Base-by-base conservation (phyloP, 129 eudicot species). In the Logfia minima region DNA sequence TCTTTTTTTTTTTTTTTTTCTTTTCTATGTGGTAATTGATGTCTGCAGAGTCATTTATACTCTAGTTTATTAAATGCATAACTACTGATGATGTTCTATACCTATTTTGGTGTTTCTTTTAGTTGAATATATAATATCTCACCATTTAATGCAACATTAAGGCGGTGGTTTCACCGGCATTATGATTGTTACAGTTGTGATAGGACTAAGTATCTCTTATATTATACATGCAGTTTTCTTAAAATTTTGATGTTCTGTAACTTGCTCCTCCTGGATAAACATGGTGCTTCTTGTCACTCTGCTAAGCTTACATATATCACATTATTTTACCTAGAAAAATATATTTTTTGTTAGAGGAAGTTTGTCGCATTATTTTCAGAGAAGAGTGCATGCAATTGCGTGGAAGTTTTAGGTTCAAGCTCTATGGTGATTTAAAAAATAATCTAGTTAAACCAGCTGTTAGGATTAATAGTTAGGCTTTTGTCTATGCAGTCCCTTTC, bases 1-100 rank as follows among this genome's bases (percentile, higher is more conserved):
- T 56, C 16, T 51, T 71, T 60, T 84, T 77, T 52, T 7, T n/a
- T n/a, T n/a, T n/a, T 23, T n/a, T 48, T 9, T 16, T 6, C 23
- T 68, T 11, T 68, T 6, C 13, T 48, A 48, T 48, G 55, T 14
- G 55, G 18, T 14, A 5, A 48, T 4, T 41, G 5, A 48, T 48
- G 18, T 48, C 55, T 48, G 55, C 55, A 48, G 55, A 48, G n/a
- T 48, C 55, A 48, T 48, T 48, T 14, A 9, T 48, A 48, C 55
- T 14, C 55, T 48, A 48, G 55, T 48, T 48, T 48, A 48, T 48
- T 13, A 48, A 48, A 4, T 14, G 55, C 55, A 48, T 48, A 48
- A 48, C 55, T 48, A 48, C 55, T 48, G 55, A 48, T 10, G 17
- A 43, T 48, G n/a, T 48, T 41, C 55, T 11, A 48, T 48, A 13